Conservation (phyloP, 73 alveolate genomes). For the Uronychia setigera region DNA sequence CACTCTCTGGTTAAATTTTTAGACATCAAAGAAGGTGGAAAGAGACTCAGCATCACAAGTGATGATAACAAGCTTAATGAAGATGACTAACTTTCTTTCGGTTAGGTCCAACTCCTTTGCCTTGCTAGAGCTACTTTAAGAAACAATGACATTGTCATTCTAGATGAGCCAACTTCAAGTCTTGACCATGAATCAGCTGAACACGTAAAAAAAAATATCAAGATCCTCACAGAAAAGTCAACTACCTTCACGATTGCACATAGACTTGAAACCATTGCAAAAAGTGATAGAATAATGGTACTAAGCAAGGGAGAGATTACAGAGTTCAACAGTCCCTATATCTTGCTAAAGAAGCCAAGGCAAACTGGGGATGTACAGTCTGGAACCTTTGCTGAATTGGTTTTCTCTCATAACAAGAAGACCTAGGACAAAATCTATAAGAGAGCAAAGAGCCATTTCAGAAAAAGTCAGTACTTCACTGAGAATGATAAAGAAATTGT, state of each 20-base stretch:
- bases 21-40: not conserved
- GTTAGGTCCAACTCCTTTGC: slow-evolving; percentile 22
- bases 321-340: slow-evolving; percentile 86
- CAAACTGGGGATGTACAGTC: too few species aligned
- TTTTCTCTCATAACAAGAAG: too few species aligned
- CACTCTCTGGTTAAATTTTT: not conserved
- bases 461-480: too few species aligned
- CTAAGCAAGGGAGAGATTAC: slow-evolving; percentile 80
- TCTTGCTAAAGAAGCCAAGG: too few species aligned
- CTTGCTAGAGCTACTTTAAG: slow-evolving; percentile 26
- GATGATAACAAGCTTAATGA: too few species aligned
- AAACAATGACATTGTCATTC: not conserved
- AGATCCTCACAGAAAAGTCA: slow-evolving; percentile 54
- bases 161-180: slow-evolving; percentile 50
- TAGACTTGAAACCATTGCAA: slow-evolving; percentile 84
- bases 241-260: slow-evolving; percentile 90
- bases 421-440: too few species aligned
- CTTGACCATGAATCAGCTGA: slow-evolving; percentile 14
- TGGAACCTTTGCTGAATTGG: too few species aligned
- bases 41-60: not conserved
- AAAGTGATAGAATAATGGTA: slow-evolving; percentile 82
- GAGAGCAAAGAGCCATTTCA: too few species aligned
- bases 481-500: too few species aligned
- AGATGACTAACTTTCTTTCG: slow-evolving; percentile 7
- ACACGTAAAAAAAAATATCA: slow-evolving; percentile 52